Evolutionary conservation across 164 flowering plant species (phyloP).

Genomic region (Liriodendron chinense): DNA sequence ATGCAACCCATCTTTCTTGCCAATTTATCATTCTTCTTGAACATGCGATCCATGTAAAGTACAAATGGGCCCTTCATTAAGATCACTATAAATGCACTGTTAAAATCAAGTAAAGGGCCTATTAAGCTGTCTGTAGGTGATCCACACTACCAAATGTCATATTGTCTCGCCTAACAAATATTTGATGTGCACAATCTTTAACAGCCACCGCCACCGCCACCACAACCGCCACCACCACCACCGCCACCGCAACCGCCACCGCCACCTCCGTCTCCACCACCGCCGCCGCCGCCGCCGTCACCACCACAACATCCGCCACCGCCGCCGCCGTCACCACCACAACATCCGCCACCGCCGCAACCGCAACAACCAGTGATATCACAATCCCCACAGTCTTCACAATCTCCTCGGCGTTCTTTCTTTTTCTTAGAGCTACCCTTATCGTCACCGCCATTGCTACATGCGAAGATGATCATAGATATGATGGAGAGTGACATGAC

Average conservation of each 20-base stretch:
- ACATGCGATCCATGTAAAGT: too few species aligned
- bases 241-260: neutral
- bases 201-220: neutral
- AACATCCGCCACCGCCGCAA: neutral
- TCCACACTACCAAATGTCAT: too few species aligned
- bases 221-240: neutral
- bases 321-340: neutral
- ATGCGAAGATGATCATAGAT: conserved; percentile 2
- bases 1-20: too few species aligned
- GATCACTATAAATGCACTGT: too few species aligned
- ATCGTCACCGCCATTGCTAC: neutral
- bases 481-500: neutral
- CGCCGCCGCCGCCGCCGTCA: neutral
- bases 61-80: too few species aligned
- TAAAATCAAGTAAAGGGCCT: too few species aligned
- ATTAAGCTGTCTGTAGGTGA: too few species aligned
- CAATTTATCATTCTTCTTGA: too few species aligned
- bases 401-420: neutral
- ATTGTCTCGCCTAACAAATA: too few species aligned
- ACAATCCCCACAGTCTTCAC: neutral
- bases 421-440: neutral
- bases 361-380: neutral
- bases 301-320: neutral
- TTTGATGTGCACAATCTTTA: neutral
- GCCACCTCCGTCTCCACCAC: neutral